Evolutionary conservation across 2,329 filamentous ascomycete species (phyloP).

Genomic region (Trichoderma koningii): DNA sequence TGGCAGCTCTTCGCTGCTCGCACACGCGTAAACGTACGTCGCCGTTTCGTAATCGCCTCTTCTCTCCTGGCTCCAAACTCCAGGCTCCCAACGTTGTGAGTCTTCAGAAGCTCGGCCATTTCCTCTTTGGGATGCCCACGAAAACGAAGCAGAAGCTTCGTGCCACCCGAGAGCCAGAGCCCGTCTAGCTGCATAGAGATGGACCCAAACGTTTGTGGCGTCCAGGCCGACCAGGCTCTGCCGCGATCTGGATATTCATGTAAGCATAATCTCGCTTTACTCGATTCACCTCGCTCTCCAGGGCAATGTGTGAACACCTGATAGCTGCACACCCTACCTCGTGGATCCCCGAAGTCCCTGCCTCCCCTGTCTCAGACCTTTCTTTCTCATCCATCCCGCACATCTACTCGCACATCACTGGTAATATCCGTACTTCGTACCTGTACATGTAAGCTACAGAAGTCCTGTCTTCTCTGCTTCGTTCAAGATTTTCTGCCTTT

Average conservation of each 20-base stretch:
- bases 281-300: background rate
- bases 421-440: background rate
- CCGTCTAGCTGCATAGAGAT: constrained; percentile 18
- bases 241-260: constrained; percentile 20
- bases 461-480: background rate
- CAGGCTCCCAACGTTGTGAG: constrained; percentile 22
- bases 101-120: constrained; percentile 18
- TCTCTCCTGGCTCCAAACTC: background rate
- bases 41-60: constrained; percentile 22
- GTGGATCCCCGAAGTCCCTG: constrained; percentile 24
- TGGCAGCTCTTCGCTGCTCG: background rate
- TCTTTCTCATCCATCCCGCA: background rate
- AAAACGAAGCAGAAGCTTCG: constrained; percentile 19
- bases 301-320: background rate
- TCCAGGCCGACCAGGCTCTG: background rate
- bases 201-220: background rate
- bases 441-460: constrained; percentile 10
- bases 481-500: too few relatives aligned
- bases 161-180: constrained; percentile 8
- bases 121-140: constrained; percentile 21
- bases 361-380: constrained; percentile 22
- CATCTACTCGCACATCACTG: constrained; percentile 2
- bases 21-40: constrained; percentile 11
- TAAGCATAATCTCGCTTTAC: background rate
- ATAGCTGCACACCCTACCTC: constrained; percentile 19